A percentile compares a stretch with the other conserved stretches of the same genome.
Evolutionary conservation across 192 early-diverging fungal genomes (phyloP).

Genomic region (Umbelopsis isabellina): DNA sequence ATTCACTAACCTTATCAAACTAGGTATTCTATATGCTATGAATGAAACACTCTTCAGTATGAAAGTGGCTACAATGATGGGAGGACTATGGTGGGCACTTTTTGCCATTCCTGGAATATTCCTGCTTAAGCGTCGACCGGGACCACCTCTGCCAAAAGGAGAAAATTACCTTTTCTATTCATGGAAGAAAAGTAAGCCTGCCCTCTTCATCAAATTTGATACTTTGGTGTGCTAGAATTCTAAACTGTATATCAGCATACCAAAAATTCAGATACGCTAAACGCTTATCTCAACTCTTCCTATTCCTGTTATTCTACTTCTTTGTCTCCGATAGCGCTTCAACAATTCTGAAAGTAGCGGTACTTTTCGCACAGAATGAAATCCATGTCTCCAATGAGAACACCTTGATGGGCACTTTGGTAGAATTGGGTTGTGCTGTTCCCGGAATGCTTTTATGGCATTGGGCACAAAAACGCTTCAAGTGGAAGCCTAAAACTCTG

Average conservation of each 20-base stretch:
- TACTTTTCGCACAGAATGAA: slow-evolving; percentile 60
- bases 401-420: slow-evolving; percentile 50
- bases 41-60: slow-evolving; percentile 38
- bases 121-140: slow-evolving; percentile 43
- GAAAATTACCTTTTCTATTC: slow-evolving; percentile 45
- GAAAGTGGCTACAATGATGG: slow-evolving; percentile 43
- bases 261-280: slow-evolving; percentile 44
- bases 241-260: slow-evolving; percentile 26
- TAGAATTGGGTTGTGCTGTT: slow-evolving; percentile 48
- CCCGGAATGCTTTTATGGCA: slow-evolving; percentile 55
- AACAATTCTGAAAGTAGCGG: slow-evolving; percentile 53
- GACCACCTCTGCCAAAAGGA: slow-evolving; percentile 51
- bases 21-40: slow-evolving; percentile 43
- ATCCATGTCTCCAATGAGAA: slow-evolving; percentile 52
- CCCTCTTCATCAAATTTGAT: neutral
- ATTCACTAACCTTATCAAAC: slow-evolving; percentile 14
- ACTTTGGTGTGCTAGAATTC: neutral
- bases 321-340: slow-evolving; percentile 64
- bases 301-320: slow-evolving; percentile 68
- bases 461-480: slow-evolving; percentile 47
- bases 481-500: slow-evolving; percentile 48
- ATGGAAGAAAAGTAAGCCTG: slow-evolving; percentile 39
- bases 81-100: slow-evolving; percentile 52
- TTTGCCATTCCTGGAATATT: slow-evolving; percentile 45
- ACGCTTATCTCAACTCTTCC: slow-evolving; percentile 51